phyloP scores from a whole-genome alignment of 441 rosid genomes.

The Populus tomentosa region DNA sequence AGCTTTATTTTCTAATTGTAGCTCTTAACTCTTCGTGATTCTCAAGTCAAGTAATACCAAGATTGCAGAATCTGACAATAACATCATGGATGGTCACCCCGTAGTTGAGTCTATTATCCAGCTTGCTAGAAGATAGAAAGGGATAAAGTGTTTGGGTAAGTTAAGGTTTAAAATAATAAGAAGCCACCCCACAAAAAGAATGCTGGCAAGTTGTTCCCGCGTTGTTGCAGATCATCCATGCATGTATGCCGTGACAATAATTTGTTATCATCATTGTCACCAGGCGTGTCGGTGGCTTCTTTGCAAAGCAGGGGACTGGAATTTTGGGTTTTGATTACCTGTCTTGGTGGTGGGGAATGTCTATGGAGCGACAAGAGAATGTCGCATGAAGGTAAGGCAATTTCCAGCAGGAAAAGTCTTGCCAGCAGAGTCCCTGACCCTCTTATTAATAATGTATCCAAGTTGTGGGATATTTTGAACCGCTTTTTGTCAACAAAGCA shows the following conservation, averaged over 20 bases:
- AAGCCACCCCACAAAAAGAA: no score
- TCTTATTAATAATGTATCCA: background rate
- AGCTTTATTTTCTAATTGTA: background rate
- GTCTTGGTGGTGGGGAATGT: background rate
- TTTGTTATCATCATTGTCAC: background rate
- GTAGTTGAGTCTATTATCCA: background rate
- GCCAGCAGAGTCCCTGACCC: background rate
- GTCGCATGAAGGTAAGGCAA: slow-evolving; percentile 20
- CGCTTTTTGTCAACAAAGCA: no score
- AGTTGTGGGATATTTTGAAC: background rate
- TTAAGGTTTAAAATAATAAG: background rate
- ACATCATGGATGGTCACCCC: background rate
- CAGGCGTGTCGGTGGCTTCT: background rate
- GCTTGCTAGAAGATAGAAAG: background rate
- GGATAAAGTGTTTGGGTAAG: background rate
- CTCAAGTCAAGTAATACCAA: background rate
- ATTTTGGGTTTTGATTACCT: background rate
- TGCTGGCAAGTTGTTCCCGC: background rate
- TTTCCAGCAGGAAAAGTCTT: slow-evolving; percentile 20
- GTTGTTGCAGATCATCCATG: background rate
- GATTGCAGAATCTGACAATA: background rate
- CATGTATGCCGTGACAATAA: background rate
- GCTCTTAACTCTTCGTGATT: background rate
- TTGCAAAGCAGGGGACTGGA: background rate
- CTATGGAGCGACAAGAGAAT: background rate